These are phyloP conservation scores for Globisporangium cylindrosporum DNA, from an alignment of 352 stramenopile species.

Conservation along the genomic window DNA sequence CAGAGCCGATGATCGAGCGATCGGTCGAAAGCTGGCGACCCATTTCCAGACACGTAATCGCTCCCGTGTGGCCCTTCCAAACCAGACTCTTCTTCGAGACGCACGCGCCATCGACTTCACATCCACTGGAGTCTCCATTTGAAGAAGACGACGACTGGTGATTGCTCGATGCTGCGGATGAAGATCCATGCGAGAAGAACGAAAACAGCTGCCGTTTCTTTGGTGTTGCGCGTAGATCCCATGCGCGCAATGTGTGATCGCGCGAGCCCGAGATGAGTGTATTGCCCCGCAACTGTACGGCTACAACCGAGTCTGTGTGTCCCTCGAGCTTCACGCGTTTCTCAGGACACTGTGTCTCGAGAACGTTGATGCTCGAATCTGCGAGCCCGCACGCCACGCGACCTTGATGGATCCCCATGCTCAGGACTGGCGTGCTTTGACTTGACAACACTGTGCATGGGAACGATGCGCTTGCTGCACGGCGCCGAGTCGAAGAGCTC, in stretches of 20 bases:
- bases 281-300: slow-evolving; percentile 56
- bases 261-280: slow-evolving; percentile 65
- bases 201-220: slow-evolving; percentile 61
- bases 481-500: slow-evolving; percentile 5
- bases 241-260: slow-evolving; percentile 70
- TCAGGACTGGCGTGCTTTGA: slow-evolving; percentile 41
- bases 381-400: slow-evolving; percentile 52
- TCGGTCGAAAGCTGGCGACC: slow-evolving; percentile 60
- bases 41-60: slow-evolving; percentile 71
- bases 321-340: slow-evolving; percentile 48
- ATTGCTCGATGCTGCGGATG: not conserved
- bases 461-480: slow-evolving; percentile 14
- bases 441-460: slow-evolving; percentile 15
- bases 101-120: slow-evolving; percentile 47
- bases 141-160: slow-evolving; percentile 11
- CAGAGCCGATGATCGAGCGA: slow-evolving; percentile 59
- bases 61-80: slow-evolving; percentile 57
- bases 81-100: slow-evolving; percentile 64
- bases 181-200: slow-evolving; percentile 42
- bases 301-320: slow-evolving; percentile 50
- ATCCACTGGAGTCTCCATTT: slow-evolving; percentile 18
- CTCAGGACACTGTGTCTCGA: slow-evolving; percentile 34
- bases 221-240: slow-evolving; percentile 60
- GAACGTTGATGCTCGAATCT: slow-evolving; percentile 37
- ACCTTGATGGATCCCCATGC: slow-evolving; percentile 43